Evolutionary conservation across 495 filamentous ascomycete genomes (phyloP), one percentile per base, ranked within the genome.

Genomic region (Penicillium salamii): DNA sequence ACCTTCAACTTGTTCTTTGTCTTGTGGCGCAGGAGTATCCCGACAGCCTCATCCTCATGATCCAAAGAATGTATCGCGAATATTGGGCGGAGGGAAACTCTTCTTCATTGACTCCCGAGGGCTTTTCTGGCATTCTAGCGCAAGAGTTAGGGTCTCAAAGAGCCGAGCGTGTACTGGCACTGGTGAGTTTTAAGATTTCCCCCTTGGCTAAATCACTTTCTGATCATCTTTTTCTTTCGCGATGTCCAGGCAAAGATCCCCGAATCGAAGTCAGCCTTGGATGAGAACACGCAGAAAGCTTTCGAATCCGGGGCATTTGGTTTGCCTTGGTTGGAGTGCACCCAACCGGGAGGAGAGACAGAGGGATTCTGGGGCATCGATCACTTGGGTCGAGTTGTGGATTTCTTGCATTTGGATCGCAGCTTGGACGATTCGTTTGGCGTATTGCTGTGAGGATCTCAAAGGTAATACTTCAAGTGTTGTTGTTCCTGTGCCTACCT

Each of bases 341-440:
- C 72, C 17, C 78, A 84, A 59, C 20, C 59, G 0, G 52, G 73
- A 11, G 82, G 82, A 0, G 56, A 71, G 48, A 81, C 53, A 24
- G 79, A 87, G 42, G 64, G 66, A 0, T 84, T 82, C 54, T 87
- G 79, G 77, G 83, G 84, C 0, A 76, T 87, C 34, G 83, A 86
- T 65, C 80, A 85, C 55, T 40, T 86, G 14, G 82, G 74, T 4
- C 78, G 80, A 42, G 68, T 86, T 12, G 67, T 67, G 17, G 69
- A 78, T 49, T 79, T 81, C 55, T 59, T 88, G 42, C 77, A 75
- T 7, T 52, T 87, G 40, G 70, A 78, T 26, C 41, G 31, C 7
- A 55, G 24, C 5, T 15, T 52, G 11, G 56, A 59, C 6, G 6
- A 39, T 4, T 17, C 43, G 12, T 59, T 55, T 26, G 28, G 38